Percentiles rank a stretch among this genome's conserved stretches.
Conservation (phyloP, 805 yeast species). For the Hanseniaspora taiwanica region DNA sequence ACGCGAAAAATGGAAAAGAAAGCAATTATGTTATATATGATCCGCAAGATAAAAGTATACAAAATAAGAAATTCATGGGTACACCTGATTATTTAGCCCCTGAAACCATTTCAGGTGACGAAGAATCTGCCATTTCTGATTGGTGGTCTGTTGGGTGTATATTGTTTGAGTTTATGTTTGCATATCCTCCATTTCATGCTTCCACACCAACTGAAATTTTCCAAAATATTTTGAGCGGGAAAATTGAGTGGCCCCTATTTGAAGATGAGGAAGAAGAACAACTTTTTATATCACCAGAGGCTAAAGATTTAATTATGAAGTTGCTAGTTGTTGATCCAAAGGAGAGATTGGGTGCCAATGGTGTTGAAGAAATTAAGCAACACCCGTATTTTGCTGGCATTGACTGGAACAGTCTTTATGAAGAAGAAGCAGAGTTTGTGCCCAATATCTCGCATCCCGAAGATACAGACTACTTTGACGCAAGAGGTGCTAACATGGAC, state of each 20-base stretch:
- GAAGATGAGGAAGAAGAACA: slow-evolving; percentile 37
- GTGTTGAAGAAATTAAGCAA: slow-evolving; percentile 61
- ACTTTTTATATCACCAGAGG: slow-evolving; percentile 45
- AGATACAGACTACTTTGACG: slow-evolving; percentile 81
- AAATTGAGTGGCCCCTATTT: slow-evolving; percentile 75
- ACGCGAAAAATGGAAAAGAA: slow-evolving; percentile 1
- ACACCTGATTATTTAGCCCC: slow-evolving; percentile 98
- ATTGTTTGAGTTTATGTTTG: slow-evolving; percentile 79
- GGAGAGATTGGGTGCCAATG: slow-evolving; percentile 62
- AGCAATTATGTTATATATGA: slow-evolving; percentile 55
- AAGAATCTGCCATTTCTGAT: slow-evolving; percentile 54
- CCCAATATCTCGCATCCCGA: slow-evolving; percentile 73
- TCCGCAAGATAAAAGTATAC: slow-evolving; percentile 41
- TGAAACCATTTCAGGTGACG: slow-evolving; percentile 76
- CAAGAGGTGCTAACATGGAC: slow-evolving; percentile 70
- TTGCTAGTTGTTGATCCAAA: slow-evolving; percentile 53
- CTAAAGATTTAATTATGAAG: slow-evolving; percentile 57
- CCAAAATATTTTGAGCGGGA: slow-evolving; percentile 59
- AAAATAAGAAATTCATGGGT: slow-evolving; percentile 67
- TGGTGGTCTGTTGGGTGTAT: slow-evolving; percentile 99
- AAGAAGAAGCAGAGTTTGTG: slow-evolving; percentile 66
- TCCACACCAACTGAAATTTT: slow-evolving; percentile 69
- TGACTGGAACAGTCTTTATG: slow-evolving; percentile 62
- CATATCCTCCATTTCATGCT: slow-evolving; percentile 91
- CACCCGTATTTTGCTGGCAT: slow-evolving; percentile 69